A percentile compares a stretch with the other conserved stretches of the same genome.
Conservation (phyloP, 495 filamentous ascomycete species). For the Cryomyces antarcticus region DNA sequence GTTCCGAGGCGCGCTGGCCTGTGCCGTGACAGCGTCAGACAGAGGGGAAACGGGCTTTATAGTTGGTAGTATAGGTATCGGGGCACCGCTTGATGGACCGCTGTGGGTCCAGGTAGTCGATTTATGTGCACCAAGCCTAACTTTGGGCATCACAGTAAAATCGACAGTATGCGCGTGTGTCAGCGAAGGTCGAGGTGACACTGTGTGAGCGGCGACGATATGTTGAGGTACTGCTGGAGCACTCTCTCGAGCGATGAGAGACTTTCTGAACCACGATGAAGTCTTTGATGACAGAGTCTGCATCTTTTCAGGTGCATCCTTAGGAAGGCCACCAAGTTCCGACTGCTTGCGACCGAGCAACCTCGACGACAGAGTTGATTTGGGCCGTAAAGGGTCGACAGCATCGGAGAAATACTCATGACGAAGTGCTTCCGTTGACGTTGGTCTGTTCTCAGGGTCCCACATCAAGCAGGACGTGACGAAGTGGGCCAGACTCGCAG, state of each 20-base stretch:
- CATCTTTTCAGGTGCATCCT: slow-evolving; percentile 42
- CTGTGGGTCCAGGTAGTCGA: slow-evolving; percentile 76
- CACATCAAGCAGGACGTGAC: slow-evolving; percentile 99
- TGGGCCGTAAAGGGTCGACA: slow-evolving; percentile 78
- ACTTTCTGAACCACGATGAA: slow-evolving; percentile 84
- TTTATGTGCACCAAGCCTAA: slow-evolving; percentile 42
- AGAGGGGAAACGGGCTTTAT: slow-evolving; percentile 88
- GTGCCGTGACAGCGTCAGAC: slow-evolving; percentile 78
- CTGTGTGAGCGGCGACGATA: slow-evolving; percentile 9
- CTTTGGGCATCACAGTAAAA: slow-evolving; percentile 24
- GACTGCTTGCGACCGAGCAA: slow-evolving; percentile 76
- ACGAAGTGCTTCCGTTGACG: slow-evolving; percentile 76
- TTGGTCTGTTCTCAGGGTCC: slow-evolving; percentile 88
- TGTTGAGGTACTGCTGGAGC: slow-evolving; percentile 32
- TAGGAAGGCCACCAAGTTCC: slow-evolving; percentile 42
- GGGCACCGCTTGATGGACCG: slow-evolving; percentile 52
- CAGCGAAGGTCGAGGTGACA: slow-evolving; percentile 32
- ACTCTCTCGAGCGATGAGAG: slow-evolving; percentile 53
- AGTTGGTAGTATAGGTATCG: slow-evolving; percentile 93
- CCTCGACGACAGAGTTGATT: slow-evolving; percentile 57
- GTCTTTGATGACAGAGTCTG: slow-evolving; percentile 58
- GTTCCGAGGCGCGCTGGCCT: slow-evolving; percentile 39
- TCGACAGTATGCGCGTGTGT: slow-evolving; percentile 32
- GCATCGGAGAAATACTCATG: slow-evolving; percentile 97
- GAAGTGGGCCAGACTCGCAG: slow-evolving; percentile 65